These are phyloP conservation scores for Piromyces finnis DNA, from an alignment of 192 early-diverging fungal genomes.

Conservation along the genomic window DNA sequence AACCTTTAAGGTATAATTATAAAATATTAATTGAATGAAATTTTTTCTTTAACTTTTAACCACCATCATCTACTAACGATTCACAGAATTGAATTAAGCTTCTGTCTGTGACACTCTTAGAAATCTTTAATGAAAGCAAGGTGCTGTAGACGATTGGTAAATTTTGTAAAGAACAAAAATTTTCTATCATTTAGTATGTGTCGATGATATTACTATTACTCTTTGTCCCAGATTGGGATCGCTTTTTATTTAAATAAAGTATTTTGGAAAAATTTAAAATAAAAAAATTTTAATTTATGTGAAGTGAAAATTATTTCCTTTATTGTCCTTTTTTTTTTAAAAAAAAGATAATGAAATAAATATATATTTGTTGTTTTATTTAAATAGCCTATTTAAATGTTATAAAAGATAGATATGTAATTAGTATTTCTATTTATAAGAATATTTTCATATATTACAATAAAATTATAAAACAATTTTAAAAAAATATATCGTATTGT, in stretches of 20 bases:
- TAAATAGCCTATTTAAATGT: no score
- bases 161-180: neutral
- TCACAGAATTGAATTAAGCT: neutral
- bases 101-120: neutral
- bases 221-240: neutral
- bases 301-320: neutral
- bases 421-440: no score
- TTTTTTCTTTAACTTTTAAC: neutral
- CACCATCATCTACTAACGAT: neutral
- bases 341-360: neutral
- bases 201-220: neutral
- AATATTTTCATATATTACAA: no score
- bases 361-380: neutral
- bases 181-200: neutral
- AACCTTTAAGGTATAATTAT: neutral
- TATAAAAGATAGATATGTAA: no score
- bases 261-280: neutral
- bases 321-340: neutral
- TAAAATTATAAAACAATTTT: no score
- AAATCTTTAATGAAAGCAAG: neutral
- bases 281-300: neutral
- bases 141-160: neutral
- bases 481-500: no score
- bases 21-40: neutral
- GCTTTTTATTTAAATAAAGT: neutral